Evolutionary conservation across 805 yeast species (phyloP).

Genomic region (Clavispora santaluciae): DNA sequence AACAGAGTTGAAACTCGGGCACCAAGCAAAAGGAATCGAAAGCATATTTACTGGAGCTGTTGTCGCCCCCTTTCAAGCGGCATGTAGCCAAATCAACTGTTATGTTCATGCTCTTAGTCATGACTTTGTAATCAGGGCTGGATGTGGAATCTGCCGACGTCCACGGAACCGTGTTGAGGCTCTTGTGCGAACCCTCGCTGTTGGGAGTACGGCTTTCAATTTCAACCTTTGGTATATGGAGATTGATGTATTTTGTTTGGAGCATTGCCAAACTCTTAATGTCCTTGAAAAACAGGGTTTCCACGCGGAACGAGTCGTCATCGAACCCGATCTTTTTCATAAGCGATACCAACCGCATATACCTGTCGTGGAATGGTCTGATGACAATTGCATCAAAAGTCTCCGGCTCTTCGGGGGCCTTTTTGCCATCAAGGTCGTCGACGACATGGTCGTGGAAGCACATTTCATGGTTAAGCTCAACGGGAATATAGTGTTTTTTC

Average conservation of each 20-base stretch:
- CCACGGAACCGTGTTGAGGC: conserved; percentile 29
- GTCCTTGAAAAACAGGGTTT: conserved; percentile 32
- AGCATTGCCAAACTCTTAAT: conserved; percentile 31
- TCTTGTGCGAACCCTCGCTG: conserved; percentile 19
- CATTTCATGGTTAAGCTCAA: conserved; percentile 38
- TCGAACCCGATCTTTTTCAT: conserved; percentile 29
- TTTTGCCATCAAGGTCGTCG: conserved; percentile 20
- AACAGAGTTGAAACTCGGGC: conserved; percentile 37
- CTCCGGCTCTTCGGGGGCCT: conserved; percentile 18
- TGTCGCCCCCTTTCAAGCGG: conserved; percentile 23
- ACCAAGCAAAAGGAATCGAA: conserved; percentile 32
- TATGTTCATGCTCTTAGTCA: conserved; percentile 26
- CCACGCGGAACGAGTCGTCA: conserved; percentile 28
- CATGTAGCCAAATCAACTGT: conserved; percentile 25
- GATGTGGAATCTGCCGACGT: conserved; percentile 5
- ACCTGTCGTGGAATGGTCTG: conserved; percentile 25
- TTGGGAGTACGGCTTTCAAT: conserved; percentile 10
- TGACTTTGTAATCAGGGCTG: conserved; percentile 16
- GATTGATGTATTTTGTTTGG: conserved; percentile 30
- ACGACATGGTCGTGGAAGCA: conserved; percentile 32
- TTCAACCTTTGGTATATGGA: conserved; percentile 20
- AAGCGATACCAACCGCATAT: conserved; percentile 22
- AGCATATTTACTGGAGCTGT: conserved; percentile 6
- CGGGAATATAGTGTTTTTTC: conserved; percentile 32
- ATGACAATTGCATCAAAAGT: conserved; percentile 32